A percentile compares a stretch with the other conserved stretches of the same genome.
phyloP scores from a whole-genome alignment of 768 basidiomycete genomes.

The Auriculariales sp. region DNA sequence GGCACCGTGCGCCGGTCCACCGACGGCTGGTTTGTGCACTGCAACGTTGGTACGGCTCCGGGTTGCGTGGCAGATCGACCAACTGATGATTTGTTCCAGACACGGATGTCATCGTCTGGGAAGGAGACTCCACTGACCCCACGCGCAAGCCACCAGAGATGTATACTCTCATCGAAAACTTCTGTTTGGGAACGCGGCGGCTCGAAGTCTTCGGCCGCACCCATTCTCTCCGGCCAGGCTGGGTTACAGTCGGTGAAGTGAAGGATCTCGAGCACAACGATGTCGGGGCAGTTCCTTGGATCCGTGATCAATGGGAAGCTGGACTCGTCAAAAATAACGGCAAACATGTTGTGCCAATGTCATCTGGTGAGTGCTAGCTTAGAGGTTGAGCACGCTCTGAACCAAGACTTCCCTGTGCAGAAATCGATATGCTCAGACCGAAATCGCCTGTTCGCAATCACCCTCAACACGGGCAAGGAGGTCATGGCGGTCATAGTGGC shows the following conservation, averaged over 20 bases:
- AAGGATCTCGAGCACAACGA: constrained; percentile 20
- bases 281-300: constrained; percentile 22
- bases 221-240: constrained; percentile 63
- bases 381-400: constrained; percentile 5
- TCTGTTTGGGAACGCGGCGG: constrained; percentile 84
- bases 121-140: constrained; percentile 76
- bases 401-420: constrained; percentile 17
- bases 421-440: constrained; percentile 73
- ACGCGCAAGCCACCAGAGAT: constrained; percentile 87
- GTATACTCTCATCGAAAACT: constrained; percentile 93
- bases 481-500: constrained; percentile 4
- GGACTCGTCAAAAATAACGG: constrained; percentile 37
- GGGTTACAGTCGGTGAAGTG: constrained; percentile 58
- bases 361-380: constrained; percentile 22
- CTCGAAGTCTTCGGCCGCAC: constrained; percentile 77
- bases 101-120: constrained; percentile 95
- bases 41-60: constrained; percentile 70
- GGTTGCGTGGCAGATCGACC: not conserved
- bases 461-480: not conserved
- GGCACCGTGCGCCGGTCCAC: constrained; percentile 91
- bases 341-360: constrained; percentile 54
- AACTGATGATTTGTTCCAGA: constrained; percentile 34
- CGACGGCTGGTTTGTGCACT: constrained; percentile 95
- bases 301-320: constrained; percentile 17
- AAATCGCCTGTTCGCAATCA: constrained; percentile 56